Evolutionary conservation across 768 basidiomycete genomes (phyloP), one percentile per base, ranked within the genome.

Genomic region (Trametes cingulata): DNA sequence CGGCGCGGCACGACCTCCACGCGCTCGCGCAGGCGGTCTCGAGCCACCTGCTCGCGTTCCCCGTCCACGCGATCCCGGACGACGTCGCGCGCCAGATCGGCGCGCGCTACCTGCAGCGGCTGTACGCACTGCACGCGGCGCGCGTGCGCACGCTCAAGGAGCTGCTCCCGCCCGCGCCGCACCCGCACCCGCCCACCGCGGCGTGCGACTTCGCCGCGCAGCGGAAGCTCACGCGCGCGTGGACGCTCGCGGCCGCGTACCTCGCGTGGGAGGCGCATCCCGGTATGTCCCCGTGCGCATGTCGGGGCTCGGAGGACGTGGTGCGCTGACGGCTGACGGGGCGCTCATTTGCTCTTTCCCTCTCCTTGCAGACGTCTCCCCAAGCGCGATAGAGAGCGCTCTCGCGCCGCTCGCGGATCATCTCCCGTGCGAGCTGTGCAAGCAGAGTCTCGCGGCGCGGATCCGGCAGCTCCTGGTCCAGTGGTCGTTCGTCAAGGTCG

Each of bases 401-500:
- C 77, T 91, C 37, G 77, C 78, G 14, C 87, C 90, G 15, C 72
- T 91, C 13, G 80, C 80, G 42, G 86, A 88, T 35, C 86, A 87
- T 63, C 72, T 92, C 10, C 71, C 77, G 17, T 92, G 90, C 68
- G 83, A 85, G 19, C 76, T 82, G 24, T 92, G 90, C 69, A 83
- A 81, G 62, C 69, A 77, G 43, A 76, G 81, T 1, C 79, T 92
- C 27, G 75, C 79, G 48, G 85, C 87, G n/a, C 82, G 90, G 24
- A 80, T 91, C 48, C 85, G 84, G 71, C 79, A 80, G 42, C 77
- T 91, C 43, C 73, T 89, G 29, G 73, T 85, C 29, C 87, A 90
- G 67, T 92, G 90, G 90, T 87, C 90, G 8, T 76, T 84, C 36
- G 87, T 91, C 55, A 91, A 90, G 77, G 90, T 88, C n/a, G n/a